Evolutionary conservation across 805 yeast species (phyloP).

Genomic region (Sungouiozyma intestinalis): DNA sequence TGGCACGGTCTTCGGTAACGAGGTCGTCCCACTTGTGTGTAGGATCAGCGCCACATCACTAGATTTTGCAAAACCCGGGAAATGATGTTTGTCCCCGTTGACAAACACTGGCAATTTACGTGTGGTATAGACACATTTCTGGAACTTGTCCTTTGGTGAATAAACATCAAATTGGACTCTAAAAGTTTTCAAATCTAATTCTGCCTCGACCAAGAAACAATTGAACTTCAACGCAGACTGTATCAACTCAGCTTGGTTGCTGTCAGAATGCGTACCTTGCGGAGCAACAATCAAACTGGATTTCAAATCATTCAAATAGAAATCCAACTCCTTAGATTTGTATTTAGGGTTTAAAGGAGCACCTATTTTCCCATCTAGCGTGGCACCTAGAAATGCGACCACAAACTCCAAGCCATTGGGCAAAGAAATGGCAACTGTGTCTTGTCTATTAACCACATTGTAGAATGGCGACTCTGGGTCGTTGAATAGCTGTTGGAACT

Average conservation of each 20-base stretch:
- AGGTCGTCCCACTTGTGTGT: conserved; percentile 71
- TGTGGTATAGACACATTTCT: conserved; percentile 18
- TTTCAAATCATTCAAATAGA: conserved; percentile 51
- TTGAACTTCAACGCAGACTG: conserved; percentile 40
- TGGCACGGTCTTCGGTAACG: conserved; percentile 68
- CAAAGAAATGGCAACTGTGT: conserved; percentile 48
- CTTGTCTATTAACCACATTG: conserved; percentile 27
- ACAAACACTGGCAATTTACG: conserved; percentile 21
- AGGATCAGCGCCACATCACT: conserved; percentile 52
- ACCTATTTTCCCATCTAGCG: conserved; percentile 47
- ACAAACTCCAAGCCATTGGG: conserved; percentile 53
- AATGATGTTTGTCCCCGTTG: conserved; percentile 18
- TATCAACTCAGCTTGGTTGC: conserved; percentile 32
- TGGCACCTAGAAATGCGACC: conserved; percentile 44
- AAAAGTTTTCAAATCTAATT: conserved; percentile 33
- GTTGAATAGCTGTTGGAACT: conserved; percentile 39
- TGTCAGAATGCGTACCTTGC: conserved; percentile 33
- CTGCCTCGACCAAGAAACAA: conserved; percentile 43
- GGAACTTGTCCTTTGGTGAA: conserved; percentile 21
- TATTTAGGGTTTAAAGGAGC: conserved; percentile 63
- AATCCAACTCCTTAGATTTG: conserved; percentile 50
- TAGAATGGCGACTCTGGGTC: conserved; percentile 34
- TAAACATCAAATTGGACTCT: conserved; percentile 35
- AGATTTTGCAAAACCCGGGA: conserved; percentile 37
- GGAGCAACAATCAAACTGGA: conserved; percentile 51